Percentiles rank a stretch among this genome's conserved stretches.
phyloP scores from a whole-genome alignment of 305 asterid genomes.

The Ruellia speciosa region DNA sequence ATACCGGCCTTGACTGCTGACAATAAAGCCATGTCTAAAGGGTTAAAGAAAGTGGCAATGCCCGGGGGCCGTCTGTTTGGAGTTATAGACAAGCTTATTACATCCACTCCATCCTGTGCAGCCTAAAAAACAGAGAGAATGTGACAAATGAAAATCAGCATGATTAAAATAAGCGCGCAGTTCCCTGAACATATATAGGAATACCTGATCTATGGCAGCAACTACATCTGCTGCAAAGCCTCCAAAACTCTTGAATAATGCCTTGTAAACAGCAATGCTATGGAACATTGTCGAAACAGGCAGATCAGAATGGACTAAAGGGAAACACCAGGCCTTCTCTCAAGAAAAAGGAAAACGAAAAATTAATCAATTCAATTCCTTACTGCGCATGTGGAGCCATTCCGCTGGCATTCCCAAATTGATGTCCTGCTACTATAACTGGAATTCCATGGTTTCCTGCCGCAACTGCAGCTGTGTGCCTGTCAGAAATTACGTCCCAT shows the following conservation, averaged over 20 bases:
- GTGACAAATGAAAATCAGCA: background rate
- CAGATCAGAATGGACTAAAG: background rate
- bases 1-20: conserved; percentile 82
- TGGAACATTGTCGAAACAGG: conserved; percentile 7
- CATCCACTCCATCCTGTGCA: conserved; percentile 91
- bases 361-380: conserved; percentile 22
- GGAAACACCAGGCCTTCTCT: background rate
- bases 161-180: background rate
- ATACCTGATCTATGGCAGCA: conserved; percentile 98
- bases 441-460: conserved; percentile 93
- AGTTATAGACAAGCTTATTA: conserved; percentile 90
- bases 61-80: conserved; percentile 99
- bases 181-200: background rate
- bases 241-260: conserved; percentile 96
- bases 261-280: conserved; percentile 91
- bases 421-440: conserved; percentile 86
- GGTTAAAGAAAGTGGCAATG: conserved; percentile 91
- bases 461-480: conserved; percentile 91
- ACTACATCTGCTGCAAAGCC: conserved; percentile 99
- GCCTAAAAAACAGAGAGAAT: conserved; percentile 46
- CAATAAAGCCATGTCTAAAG: conserved; percentile 96
- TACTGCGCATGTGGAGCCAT: conserved; percentile 99
- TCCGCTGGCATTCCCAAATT: conserved; percentile 97
- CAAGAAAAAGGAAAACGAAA: no score
- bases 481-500: conserved; percentile 24